Evolutionary conservation across 2,329 filamentous ascomycete genomes (phyloP).

Genomic region (Stagonosporopsis tanaceti): DNA sequence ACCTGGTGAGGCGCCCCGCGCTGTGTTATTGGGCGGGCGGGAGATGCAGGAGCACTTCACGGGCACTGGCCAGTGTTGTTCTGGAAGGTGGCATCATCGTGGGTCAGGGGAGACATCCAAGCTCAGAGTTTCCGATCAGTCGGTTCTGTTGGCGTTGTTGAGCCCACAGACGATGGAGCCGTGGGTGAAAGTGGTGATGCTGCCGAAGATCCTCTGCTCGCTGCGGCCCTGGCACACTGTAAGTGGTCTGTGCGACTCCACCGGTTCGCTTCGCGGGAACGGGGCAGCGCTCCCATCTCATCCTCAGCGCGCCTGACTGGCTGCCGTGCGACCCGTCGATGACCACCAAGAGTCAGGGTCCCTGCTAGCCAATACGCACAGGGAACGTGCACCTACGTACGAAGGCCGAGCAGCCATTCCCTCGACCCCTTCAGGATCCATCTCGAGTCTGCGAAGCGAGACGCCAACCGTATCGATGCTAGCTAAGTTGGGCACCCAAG

Average conservation of each 20-base stretch:
- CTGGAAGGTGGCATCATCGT: slow-evolving; percentile 15
- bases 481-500: slow-evolving; percentile 17
- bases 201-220: slow-evolving; percentile 13
- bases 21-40: slow-evolving; percentile 9
- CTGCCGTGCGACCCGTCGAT: slow-evolving; percentile 1
- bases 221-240: not conserved
- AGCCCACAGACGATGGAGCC: slow-evolving; percentile 7
- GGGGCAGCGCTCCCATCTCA: slow-evolving; percentile 5
- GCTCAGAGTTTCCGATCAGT: slow-evolving; percentile 11
- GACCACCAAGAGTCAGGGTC: slow-evolving; percentile 9
- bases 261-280: slow-evolving; percentile 20
- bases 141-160: slow-evolving; percentile 16
- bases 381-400: slow-evolving; percentile 13
- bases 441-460: slow-evolving; percentile 8
- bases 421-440: slow-evolving; percentile 7
- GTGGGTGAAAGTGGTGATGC: slow-evolving; percentile 14
- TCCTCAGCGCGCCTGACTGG: slow-evolving; percentile 15
- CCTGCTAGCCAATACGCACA: slow-evolving; percentile 15
- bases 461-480: slow-evolving; percentile 22
- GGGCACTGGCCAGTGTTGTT: slow-evolving; percentile 10
- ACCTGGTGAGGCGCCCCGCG: slow-evolving; percentile 13
- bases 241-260: slow-evolving; percentile 17
- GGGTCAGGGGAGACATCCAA: slow-evolving; percentile 2
- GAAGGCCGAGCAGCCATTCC: not conserved
- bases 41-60: not conserved